Conservation (phyloP, 2,329 filamentous ascomycete species). For the Pyrenophora graminea region DNA sequence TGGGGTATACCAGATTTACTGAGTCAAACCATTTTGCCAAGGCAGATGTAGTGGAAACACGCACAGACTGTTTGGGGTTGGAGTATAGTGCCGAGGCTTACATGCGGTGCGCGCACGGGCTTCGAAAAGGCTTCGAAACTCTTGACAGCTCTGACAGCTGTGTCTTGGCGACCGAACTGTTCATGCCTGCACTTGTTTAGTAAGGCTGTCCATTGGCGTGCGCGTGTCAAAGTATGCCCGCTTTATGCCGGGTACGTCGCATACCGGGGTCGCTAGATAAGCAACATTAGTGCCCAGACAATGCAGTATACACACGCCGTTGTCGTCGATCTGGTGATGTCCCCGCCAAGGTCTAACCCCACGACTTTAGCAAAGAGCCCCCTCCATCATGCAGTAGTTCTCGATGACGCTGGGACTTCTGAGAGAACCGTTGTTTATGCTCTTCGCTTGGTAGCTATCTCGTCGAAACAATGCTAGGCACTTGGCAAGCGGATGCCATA, state of each 20-base stretch:
- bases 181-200: background rate
- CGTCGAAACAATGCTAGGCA: background rate
- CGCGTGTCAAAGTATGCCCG: conserved; percentile 1
- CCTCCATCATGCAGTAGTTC: background rate
- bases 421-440: background rate
- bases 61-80: background rate
- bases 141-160: background rate
- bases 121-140: background rate
- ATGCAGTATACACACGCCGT: background rate
- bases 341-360: background rate
- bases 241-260: background rate
- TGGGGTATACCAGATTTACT: no score
- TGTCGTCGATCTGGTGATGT: background rate
- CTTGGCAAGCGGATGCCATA: background rate
- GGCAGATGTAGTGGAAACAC: background rate
- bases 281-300: background rate
- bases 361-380: background rate
- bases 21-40: background rate
- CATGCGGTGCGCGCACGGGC: background rate
- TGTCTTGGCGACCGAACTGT: background rate
- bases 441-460: background rate
- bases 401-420: background rate
- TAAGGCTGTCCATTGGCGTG: background rate
- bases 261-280: background rate
- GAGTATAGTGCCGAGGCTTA: background rate